Percentiles rank a stretch among this genome's conserved stretches.
phyloP scores from a whole-genome alignment of 2,329 filamentous ascomycete genomes.

The Aspergillus thermomutatus region DNA sequence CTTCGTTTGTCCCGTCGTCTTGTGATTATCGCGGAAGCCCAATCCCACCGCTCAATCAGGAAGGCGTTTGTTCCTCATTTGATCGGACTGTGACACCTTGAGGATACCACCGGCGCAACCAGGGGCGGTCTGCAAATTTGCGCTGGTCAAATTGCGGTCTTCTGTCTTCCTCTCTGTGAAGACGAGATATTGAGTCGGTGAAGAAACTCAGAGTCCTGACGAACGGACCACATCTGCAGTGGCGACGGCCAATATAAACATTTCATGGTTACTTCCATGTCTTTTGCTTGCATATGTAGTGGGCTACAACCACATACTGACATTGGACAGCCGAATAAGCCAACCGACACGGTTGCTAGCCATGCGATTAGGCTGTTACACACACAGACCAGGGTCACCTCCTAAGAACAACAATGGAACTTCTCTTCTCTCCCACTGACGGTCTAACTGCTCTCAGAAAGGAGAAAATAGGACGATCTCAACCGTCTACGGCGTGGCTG shows the following conservation, averaged over 20 bases:
- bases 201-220: constrained; percentile 7
- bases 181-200: constrained; percentile 15
- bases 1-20: constrained; percentile 20
- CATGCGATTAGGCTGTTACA: constrained; percentile 5
- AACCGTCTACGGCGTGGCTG: not conserved
- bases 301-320: not conserved
- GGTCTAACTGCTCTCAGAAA: not conserved
- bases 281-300: constrained; percentile 10
- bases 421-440: not conserved
- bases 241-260: constrained; percentile 1
- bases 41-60: constrained; percentile 11
- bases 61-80: constrained; percentile 14
- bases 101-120: constrained; percentile 17
- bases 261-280: not conserved
- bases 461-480: not conserved
- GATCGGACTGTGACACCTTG: constrained; percentile 21
- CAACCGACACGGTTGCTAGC: constrained; percentile 1
- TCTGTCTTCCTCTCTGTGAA: constrained; percentile 3
- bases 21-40: constrained; percentile 17
- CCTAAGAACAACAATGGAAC: not conserved
- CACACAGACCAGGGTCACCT: not conserved
- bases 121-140: constrained; percentile 13
- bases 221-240: constrained; percentile 2
- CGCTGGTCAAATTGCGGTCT: not conserved
- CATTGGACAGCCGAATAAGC: not conserved